Conservation (phyloP, 2,329 filamentous ascomycete species). For the Aspergillus neoniger region DNA sequence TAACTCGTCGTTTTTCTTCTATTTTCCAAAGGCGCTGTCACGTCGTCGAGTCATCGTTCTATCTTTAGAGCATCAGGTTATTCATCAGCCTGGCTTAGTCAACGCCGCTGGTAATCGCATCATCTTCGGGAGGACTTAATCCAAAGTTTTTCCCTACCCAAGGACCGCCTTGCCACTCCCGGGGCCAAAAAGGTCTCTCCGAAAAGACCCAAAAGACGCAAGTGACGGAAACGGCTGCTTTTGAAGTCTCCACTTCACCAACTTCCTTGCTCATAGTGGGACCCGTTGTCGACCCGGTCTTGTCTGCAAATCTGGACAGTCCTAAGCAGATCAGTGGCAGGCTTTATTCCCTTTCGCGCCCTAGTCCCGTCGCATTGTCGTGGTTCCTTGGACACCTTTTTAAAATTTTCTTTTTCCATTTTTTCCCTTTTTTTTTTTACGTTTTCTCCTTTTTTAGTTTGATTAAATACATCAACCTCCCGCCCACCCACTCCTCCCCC, state of each 20-base stretch:
- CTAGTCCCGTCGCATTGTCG: slow-evolving; percentile 18
- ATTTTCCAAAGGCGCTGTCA: neutral
- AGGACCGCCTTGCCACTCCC: slow-evolving; percentile 24
- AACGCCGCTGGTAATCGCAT: slow-evolving; percentile 16
- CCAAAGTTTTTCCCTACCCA: slow-evolving; percentile 1
- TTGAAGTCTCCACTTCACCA: slow-evolving; percentile 14
- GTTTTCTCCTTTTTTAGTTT: slow-evolving; percentile 1
- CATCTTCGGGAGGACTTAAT: slow-evolving; percentile 13
- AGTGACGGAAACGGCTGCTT: slow-evolving; percentile 35
- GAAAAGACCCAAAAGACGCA: slow-evolving; percentile 14
- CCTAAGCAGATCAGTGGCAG: slow-evolving; percentile 34
- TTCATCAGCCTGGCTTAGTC: slow-evolving; percentile 23
- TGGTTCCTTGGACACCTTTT: slow-evolving; percentile 23
- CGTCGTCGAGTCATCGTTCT: neutral
- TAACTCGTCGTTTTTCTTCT: neutral
- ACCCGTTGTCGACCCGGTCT: slow-evolving; percentile 48
- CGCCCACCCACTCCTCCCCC: slow-evolving; percentile 3
- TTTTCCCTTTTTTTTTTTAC: slow-evolving; percentile 16
- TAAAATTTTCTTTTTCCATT: slow-evolving; percentile 8
- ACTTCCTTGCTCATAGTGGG: slow-evolving; percentile 22
- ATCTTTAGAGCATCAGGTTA: slow-evolving; percentile 8
- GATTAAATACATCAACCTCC: slow-evolving; percentile 9
- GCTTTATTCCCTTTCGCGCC: slow-evolving; percentile 15
- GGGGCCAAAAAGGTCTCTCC: slow-evolving; percentile 7
- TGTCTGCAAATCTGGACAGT: slow-evolving; percentile 49